These are phyloP conservation scores for Fraxinus quadrangulata DNA, from an alignment of 257 asterid species.

Conservation along the genomic window DNA sequence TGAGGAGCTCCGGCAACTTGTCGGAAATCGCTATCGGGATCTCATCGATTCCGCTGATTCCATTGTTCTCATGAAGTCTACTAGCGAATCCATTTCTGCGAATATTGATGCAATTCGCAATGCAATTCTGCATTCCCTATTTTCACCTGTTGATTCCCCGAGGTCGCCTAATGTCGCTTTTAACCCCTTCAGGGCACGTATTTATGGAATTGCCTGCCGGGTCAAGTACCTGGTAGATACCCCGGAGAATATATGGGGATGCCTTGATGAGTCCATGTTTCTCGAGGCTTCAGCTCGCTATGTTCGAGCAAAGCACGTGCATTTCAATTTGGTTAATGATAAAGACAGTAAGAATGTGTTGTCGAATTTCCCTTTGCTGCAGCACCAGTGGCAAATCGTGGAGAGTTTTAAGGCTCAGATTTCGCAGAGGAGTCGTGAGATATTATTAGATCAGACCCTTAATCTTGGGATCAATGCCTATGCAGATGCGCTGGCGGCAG, in stretches of 20 bases:
- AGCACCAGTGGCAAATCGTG: slow-evolving; percentile 97
- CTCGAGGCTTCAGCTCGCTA: slow-evolving; percentile 88
- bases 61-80: slow-evolving; percentile 85
- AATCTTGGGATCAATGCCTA: slow-evolving; percentile 69
- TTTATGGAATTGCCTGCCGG: slow-evolving; percentile 87
- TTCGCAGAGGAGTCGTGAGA: slow-evolving; percentile 85
- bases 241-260: slow-evolving; percentile 98
- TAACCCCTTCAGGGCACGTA: slow-evolving; percentile 57
- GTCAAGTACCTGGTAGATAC: slow-evolving; percentile 99
- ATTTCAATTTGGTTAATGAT: slow-evolving; percentile 52
- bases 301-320: slow-evolving; percentile 86
- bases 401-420: slow-evolving; percentile 95
- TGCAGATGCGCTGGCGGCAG: slow-evolving; percentile 95
- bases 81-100: slow-evolving; percentile 76
- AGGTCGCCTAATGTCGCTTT: slow-evolving; percentile 49
- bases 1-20: slow-evolving; percentile 93
- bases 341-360: slow-evolving; percentile 56
- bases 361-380: slow-evolving; percentile 82
- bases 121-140: slow-evolving; percentile 62
- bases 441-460: slow-evolving; percentile 70
- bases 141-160: slow-evolving; percentile 60
- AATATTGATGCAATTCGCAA: slow-evolving; percentile 70
- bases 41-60: slow-evolving; percentile 98
- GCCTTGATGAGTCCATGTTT: slow-evolving; percentile 95
- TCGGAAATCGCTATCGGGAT: slow-evolving; percentile 93